Evolutionary conservation across 2,329 filamentous ascomycete species (phyloP), one percentile per base, ranked within the genome.

Genomic region (Cyphellophora attinorum): DNA sequence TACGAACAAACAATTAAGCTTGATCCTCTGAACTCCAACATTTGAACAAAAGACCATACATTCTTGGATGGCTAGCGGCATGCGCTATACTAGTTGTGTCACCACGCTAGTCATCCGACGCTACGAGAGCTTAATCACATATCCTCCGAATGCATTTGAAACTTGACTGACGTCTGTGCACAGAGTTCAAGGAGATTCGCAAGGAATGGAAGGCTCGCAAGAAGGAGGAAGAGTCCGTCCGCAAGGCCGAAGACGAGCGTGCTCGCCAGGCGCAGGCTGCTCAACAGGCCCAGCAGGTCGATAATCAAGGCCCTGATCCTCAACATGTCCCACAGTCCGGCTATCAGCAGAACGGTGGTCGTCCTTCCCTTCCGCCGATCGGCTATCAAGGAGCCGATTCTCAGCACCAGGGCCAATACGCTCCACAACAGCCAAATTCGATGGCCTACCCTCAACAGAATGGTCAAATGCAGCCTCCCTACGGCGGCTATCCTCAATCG

Each of bases 171-270:
- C 33, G 11, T 19, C n/a, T 11, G 27, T 11, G 5, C 14, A 18
- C 25, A 96, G 91, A 96, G 61, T 96, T 98, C 67, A 98, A 98
- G 59, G 91, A 98, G 55, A 95, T 96, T 41, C 83, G 91, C 45
- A 96, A 96, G 57, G 89, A 96, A 56, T 98, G 91, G 91, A 98
- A 96, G 67, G 84, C 85, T 25, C 85, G 91, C 54, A 96, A 96
- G 76, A 98, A 98, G 84, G 91, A 96, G 59, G 89, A 96, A 51
- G 89, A 96, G 47, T 80, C 80, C 33, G 72, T 77, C 50, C 83
- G 88, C 54, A 95, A 95, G 68, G 82, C 81, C 10, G 85, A 88
- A 6, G 89, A 96, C 45, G 88, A 95, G 55, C 73, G 80, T 46
- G 72, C 79, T 43, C 58, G 73, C 8, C 73, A 74, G 18, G 78